These are phyloP conservation scores for Rachicladosporium sp. DNA, from an alignment of 2,329 filamentous ascomycete genomes.

Conservation along the genomic window DNA sequence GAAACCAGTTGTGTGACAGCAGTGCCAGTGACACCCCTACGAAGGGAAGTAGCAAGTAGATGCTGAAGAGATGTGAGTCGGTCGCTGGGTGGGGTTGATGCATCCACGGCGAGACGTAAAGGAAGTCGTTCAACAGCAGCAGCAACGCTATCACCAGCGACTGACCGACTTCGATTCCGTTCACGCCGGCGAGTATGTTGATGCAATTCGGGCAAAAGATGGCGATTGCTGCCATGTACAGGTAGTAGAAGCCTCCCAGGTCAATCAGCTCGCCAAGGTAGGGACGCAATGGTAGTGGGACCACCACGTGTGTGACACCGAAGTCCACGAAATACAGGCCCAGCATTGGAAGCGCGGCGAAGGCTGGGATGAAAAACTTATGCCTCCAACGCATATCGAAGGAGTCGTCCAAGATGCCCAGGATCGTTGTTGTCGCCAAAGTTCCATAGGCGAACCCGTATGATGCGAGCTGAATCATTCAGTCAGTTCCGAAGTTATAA, in stretches of 20 bases:
- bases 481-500: constrained; percentile 1
- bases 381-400: constrained; percentile 98
- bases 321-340: constrained; percentile 98
- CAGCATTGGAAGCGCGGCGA: constrained; percentile 84
- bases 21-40: constrained; percentile 82
- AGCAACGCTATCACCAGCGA: constrained; percentile 80
- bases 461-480: constrained; percentile 60
- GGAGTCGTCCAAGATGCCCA: constrained; percentile 88
- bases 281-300: constrained; percentile 71
- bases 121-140: constrained; percentile 70
- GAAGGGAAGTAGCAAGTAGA: constrained; percentile 90
- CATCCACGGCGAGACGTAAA: constrained; percentile 57
- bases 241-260: constrained; percentile 66
- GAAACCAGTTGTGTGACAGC: constrained; percentile 88
- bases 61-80: constrained; percentile 89
- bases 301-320: constrained; percentile 87
- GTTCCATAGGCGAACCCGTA: constrained; percentile 91
- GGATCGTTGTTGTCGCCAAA: constrained; percentile 76
- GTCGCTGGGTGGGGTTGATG: constrained; percentile 85
- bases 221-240: constrained; percentile 90
- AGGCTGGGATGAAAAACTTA: constrained; percentile 94
- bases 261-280: constrained; percentile 79
- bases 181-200: constrained; percentile 99
- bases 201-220: constrained; percentile 99
- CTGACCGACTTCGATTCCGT: constrained; percentile 92